Conservation (phyloP, 495 filamentous ascomycete genomes). For the Aspergillus nanangensis region DNA sequence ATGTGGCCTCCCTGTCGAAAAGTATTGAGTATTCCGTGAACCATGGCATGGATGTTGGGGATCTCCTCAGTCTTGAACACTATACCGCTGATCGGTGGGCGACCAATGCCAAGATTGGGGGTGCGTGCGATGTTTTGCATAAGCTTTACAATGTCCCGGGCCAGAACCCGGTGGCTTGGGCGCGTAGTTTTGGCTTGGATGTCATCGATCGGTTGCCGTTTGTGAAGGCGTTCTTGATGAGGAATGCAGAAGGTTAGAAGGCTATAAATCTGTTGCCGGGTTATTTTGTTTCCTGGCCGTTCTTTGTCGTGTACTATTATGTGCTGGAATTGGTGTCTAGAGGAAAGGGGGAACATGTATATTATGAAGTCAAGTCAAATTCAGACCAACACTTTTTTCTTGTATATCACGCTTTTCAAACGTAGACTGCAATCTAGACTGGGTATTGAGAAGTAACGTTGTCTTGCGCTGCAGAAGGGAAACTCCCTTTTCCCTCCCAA, state of each 20-base stretch:
- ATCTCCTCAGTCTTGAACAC: constrained; percentile 64
- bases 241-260: constrained; percentile 71
- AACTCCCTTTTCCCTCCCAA: too few relatives aligned
- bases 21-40: constrained; percentile 72
- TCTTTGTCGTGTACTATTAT: too few relatives aligned
- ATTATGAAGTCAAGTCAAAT: too few relatives aligned
- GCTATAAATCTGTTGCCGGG: too few relatives aligned
- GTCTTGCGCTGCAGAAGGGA: background rate
- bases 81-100: constrained; percentile 78
- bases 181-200: constrained; percentile 71
- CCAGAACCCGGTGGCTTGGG: constrained; percentile 68
- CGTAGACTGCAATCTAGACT: constrained; percentile 4
- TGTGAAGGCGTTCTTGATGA: constrained; percentile 85
- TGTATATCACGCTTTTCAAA: too few relatives aligned
- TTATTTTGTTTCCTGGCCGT: too few relatives aligned
- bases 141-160: constrained; percentile 76
- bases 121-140: constrained; percentile 88
- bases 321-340: too few relatives aligned
- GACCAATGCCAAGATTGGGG: constrained; percentile 79
- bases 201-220: constrained; percentile 72
- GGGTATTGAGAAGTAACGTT: constrained; percentile 8
- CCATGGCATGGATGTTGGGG: constrained; percentile 83
- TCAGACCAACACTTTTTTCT: too few relatives aligned
- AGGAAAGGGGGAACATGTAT: too few relatives aligned
- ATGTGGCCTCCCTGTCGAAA: constrained; percentile 69